phyloP scores from a whole-genome alignment of 1,284 basidiomycete genomes.

The Naganishia cerealis region DNA sequence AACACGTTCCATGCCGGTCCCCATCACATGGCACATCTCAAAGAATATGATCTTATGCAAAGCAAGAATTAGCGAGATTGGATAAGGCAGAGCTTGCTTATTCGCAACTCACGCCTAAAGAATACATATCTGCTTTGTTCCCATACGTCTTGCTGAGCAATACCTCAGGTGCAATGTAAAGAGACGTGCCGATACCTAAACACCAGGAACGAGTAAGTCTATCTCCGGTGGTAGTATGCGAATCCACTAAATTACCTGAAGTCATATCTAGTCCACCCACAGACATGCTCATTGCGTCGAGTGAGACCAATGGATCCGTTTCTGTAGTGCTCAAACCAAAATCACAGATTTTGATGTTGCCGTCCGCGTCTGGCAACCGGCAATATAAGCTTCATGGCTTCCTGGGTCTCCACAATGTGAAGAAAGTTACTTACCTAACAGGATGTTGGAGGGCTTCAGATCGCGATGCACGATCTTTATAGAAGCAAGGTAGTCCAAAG shows the following conservation, averaged over 20 bases:
- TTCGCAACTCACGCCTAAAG: slow-evolving; percentile 67
- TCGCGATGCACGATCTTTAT: slow-evolving; percentile 90
- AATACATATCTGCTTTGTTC: slow-evolving; percentile 84
- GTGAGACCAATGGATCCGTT: slow-evolving; percentile 47
- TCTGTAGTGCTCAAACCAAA: slow-evolving; percentile 83
- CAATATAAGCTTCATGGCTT: background rate
- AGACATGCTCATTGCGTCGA: slow-evolving; percentile 31
- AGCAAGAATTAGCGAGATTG: background rate
- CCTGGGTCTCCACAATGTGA: background rate
- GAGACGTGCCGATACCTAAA: slow-evolving; percentile 80
- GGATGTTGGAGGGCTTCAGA: slow-evolving; percentile 87
- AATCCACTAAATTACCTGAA: slow-evolving; percentile 58
- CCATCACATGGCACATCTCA: slow-evolving; percentile 89
- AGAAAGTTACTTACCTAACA: slow-evolving; percentile 66
- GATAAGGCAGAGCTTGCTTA: background rate
- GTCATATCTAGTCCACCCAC: slow-evolving; percentile 63
- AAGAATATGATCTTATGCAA: slow-evolving; percentile 83
- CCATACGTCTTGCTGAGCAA: slow-evolving; percentile 51
- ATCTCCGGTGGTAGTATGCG: background rate
- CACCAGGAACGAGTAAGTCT: background rate
- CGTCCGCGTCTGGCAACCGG: slow-evolving; percentile 66
- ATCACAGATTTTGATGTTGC: slow-evolving; percentile 91
- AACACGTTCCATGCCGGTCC: slow-evolving; percentile 83
- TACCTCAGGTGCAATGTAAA: slow-evolving; percentile 91
- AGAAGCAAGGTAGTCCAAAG: slow-evolving; percentile 83